phyloP scores from a whole-genome alignment of 805 yeast genomes.

The Monosporozyma solicola region DNA sequence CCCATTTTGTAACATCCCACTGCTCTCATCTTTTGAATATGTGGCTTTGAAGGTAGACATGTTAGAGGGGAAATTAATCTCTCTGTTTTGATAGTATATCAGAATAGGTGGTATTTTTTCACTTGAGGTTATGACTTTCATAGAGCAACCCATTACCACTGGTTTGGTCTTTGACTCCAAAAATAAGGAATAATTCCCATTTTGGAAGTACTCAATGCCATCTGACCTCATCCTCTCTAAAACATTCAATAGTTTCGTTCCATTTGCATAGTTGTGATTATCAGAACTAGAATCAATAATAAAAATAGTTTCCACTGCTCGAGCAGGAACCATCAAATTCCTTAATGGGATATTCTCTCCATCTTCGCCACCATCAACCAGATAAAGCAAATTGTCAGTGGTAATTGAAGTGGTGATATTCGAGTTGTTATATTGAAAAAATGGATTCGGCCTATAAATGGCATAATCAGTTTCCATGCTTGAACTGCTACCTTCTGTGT shows the following conservation, averaged over 20 bases:
- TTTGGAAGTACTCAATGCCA: conserved; percentile 4
- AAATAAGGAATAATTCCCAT: conserved; percentile 10
- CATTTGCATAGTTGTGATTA: conserved; percentile 47
- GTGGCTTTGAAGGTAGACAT: conserved; percentile 51
- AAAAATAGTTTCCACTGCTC: conserved; percentile 54
- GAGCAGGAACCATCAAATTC: conserved; percentile 53
- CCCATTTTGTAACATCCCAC: conserved; percentile 43
- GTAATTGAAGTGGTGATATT: conserved; percentile 18
- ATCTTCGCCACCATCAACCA: conserved; percentile 80
- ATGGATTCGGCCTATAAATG: conserved; percentile 54
- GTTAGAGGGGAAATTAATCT: conserved; percentile 38
- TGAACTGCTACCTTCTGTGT: neutral
- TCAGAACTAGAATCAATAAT: conserved; percentile 56
- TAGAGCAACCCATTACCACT: conserved; percentile 72
- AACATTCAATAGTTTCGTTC: conserved; percentile 39
- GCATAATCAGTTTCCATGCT: conserved; percentile 42
- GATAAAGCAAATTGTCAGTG: conserved; percentile 27
- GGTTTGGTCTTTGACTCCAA: conserved; percentile 35
- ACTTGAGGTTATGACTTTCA: conserved; percentile 8
- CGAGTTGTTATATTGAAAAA: conserved; percentile 28
- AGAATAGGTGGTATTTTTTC: conserved; percentile 38
- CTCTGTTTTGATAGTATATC: conserved; percentile 41
- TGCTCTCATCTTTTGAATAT: conserved; percentile 37
- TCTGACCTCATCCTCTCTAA: conserved; percentile 13
- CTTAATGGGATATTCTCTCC: conserved; percentile 60